These are phyloP conservation scores for Leucoagaricus sp. DNA, from an alignment of 1,284 basidiomycete genomes.

Conservation along the genomic window DNA sequence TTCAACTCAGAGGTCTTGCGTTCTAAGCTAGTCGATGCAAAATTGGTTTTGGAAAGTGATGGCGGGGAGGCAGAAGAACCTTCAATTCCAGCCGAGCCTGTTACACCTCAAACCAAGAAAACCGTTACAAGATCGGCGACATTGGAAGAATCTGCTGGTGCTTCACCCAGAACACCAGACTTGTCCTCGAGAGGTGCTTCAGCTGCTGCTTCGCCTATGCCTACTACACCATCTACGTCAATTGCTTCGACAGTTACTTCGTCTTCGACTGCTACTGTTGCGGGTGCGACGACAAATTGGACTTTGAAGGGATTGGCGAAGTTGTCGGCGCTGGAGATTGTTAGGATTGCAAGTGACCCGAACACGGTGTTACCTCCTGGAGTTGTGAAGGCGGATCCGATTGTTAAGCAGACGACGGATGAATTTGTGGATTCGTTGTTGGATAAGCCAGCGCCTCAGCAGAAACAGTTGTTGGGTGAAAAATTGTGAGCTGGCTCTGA, in stretches of 20 bases:
- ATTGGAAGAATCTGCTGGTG: slow-evolving; percentile 34
- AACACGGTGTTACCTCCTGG: slow-evolving; percentile 50
- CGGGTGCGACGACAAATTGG: slow-evolving; percentile 39
- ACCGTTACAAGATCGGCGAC: slow-evolving; percentile 29
- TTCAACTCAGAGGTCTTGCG: slow-evolving; percentile 84
- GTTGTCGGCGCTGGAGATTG: slow-evolving; percentile 70
- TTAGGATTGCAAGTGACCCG: slow-evolving; percentile 48
- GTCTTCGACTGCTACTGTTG: slow-evolving; percentile 37
- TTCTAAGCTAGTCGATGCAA: slow-evolving; percentile 80
- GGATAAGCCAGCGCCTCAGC: slow-evolving; percentile 61
- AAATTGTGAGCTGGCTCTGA: slow-evolving; percentile 61
- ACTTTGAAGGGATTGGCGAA: slow-evolving; percentile 62
- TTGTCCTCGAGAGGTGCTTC: slow-evolving; percentile 72
- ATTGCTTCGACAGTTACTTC: slow-evolving; percentile 30
- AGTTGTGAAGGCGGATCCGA: slow-evolving; percentile 68
- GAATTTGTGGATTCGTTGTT: slow-evolving; percentile 74
- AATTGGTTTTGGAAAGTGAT: slow-evolving; percentile 74
- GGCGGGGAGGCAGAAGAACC: slow-evolving; percentile 54
- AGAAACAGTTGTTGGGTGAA: slow-evolving; percentile 84
- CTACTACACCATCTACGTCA: slow-evolving; percentile 48
- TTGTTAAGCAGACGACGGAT: slow-evolving; percentile 71
- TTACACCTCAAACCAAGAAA: slow-evolving; percentile 66
- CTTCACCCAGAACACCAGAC: slow-evolving; percentile 69
- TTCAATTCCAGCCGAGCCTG: too few species aligned
- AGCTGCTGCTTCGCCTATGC: slow-evolving; percentile 67